These are phyloP conservation scores for Diplodia mutila DNA, from an alignment of 2,329 filamentous ascomycete species.

Conservation along the genomic window DNA sequence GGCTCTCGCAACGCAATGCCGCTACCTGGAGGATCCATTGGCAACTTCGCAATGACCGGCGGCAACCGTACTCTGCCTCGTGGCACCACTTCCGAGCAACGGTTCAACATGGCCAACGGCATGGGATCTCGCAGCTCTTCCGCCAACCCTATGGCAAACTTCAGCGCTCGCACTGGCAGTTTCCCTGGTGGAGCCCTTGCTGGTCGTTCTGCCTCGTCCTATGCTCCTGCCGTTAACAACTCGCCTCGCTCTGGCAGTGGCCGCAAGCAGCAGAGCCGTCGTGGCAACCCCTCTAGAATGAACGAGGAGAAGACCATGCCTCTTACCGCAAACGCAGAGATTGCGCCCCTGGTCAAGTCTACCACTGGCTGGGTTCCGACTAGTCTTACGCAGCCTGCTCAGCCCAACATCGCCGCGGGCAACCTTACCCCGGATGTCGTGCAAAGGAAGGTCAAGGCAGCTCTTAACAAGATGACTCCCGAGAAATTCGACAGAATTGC, in stretches of 20 bases:
- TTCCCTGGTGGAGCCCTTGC: conserved; percentile 65
- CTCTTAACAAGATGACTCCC: conserved; percentile 99
- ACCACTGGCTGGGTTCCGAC: conserved; percentile 87
- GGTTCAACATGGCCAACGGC: conserved; percentile 56
- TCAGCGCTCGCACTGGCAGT: conserved; percentile 62
- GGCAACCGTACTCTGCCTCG: conserved; percentile 64
- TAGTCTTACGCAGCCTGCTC: conserved; percentile 61
- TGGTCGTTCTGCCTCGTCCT: conserved; percentile 61
- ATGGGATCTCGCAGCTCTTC: conserved; percentile 32
- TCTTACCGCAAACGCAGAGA: conserved; percentile 77
- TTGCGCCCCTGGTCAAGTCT: conserved; percentile 77
- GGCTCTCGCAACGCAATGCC: conserved; percentile 39
- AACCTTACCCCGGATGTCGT: conserved; percentile 88
- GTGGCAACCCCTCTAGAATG: conserved; percentile 54
- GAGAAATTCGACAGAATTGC: conserved; percentile 98
- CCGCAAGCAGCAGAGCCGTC: conserved; percentile 56
- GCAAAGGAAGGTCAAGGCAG: conserved; percentile 97
- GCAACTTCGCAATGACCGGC: conserved; percentile 59
- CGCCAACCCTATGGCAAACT: conserved; percentile 61
- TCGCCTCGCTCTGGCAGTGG: conserved; percentile 73
- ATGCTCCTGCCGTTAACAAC: conserved; percentile 66
- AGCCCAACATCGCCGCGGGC: conserved; percentile 47
- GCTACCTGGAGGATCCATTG: conserved; percentile 59
- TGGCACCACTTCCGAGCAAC: conserved; percentile 76
- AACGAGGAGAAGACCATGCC: conserved; percentile 83